Conservation (phyloP, 2,329 filamentous ascomycete species). For the Phaeosphaeria sp. region DNA sequence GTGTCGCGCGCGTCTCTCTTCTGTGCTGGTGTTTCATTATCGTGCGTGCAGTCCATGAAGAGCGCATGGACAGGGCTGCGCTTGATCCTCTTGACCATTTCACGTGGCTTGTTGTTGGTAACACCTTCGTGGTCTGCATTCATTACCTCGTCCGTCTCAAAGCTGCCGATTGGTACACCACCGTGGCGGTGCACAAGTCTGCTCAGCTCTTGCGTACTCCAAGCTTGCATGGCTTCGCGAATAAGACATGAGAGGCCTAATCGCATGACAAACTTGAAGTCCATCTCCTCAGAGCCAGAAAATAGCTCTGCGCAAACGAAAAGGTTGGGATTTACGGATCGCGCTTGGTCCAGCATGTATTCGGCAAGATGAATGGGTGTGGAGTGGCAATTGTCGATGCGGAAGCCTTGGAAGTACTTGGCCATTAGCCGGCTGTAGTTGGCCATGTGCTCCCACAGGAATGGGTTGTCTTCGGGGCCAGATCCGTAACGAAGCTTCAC, state of each 20-base stretch:
- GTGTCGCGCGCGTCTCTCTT: constrained; percentile 95
- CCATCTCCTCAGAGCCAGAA: constrained; percentile 92
- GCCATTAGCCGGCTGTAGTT: constrained; percentile 91
- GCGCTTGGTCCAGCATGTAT: constrained; percentile 92
- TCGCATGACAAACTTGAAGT: constrained; percentile 93
- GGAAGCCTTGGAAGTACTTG: constrained; percentile 92
- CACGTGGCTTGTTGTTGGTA: constrained; percentile 46
- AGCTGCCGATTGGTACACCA: constrained; percentile 93
- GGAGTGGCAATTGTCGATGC: constrained; percentile 98
- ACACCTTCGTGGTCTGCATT: constrained; percentile 59
- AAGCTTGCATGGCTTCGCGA: constrained; percentile 97
- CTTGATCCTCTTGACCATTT: constrained; percentile 81
- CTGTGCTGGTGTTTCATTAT: constrained; percentile 95
- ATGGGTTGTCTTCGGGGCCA: constrained; percentile 83
- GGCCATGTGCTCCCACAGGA: constrained; percentile 94
- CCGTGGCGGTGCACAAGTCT: constrained; percentile 92
- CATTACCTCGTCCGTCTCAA: constrained; percentile 88
- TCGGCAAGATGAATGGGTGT: constrained; percentile 94
- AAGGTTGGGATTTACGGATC: constrained; percentile 82
- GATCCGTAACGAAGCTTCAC: constrained; percentile 93
- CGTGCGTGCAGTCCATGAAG: constrained; percentile 99
- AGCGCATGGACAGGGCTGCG: constrained; percentile 89
- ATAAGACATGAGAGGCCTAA: constrained; percentile 91
- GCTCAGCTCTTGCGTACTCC: constrained; percentile 92
- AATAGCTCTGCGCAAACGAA: constrained; percentile 96